Percentiles rank a stretch among this genome's conserved stretches.
Evolutionary conservation across 2,329 filamentous ascomycete species (phyloP).

Genomic region (Alternaria alternata): DNA sequence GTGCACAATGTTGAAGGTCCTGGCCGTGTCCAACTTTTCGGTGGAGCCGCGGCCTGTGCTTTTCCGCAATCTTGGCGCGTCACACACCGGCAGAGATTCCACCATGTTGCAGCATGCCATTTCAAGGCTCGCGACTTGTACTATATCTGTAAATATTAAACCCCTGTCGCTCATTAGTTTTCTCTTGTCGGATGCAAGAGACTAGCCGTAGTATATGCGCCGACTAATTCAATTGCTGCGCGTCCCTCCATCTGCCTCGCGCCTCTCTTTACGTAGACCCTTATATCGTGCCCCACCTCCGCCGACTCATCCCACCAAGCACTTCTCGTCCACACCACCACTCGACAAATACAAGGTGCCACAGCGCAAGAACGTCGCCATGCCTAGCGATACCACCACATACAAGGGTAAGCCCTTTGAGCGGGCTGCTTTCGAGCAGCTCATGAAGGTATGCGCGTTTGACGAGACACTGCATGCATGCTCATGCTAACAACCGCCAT

Average conservation of each 20-base stretch:
- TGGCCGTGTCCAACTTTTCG: slow-evolving; percentile 23
- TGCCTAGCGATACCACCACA: slow-evolving; percentile 55
- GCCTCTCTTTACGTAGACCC: slow-evolving; percentile 33
- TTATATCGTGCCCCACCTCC: slow-evolving; percentile 44
- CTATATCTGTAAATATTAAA: slow-evolving; percentile 33
- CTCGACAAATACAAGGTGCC: slow-evolving; percentile 39
- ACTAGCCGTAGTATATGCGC: slow-evolving; percentile 43
- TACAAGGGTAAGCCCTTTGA: slow-evolving; percentile 88
- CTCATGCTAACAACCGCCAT: slow-evolving; percentile 33
- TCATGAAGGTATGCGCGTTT: slow-evolving; percentile 75
- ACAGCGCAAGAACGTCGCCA: slow-evolving; percentile 41
- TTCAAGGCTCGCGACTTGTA: slow-evolving; percentile 3
- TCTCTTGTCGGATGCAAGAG: slow-evolving; percentile 36
- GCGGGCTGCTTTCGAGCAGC: slow-evolving; percentile 78
- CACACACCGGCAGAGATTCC: slow-evolving; percentile 5
- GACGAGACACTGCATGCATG: slow-evolving; percentile 48
- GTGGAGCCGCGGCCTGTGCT: slow-evolving; percentile 18
- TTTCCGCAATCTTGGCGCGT: slow-evolving; percentile 19
- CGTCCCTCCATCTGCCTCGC: slow-evolving; percentile 42
- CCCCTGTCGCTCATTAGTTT: slow-evolving; percentile 20
- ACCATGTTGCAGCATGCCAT: slow-evolving; percentile 16
- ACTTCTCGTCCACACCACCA: slow-evolving; percentile 45
- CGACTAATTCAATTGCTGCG: slow-evolving; percentile 50
- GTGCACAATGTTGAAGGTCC: not conserved
- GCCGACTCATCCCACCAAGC: slow-evolving; percentile 41